These are phyloP conservation scores for Lippia alba DNA, from an alignment of 305 asterid species.

Conservation along the genomic window DNA sequence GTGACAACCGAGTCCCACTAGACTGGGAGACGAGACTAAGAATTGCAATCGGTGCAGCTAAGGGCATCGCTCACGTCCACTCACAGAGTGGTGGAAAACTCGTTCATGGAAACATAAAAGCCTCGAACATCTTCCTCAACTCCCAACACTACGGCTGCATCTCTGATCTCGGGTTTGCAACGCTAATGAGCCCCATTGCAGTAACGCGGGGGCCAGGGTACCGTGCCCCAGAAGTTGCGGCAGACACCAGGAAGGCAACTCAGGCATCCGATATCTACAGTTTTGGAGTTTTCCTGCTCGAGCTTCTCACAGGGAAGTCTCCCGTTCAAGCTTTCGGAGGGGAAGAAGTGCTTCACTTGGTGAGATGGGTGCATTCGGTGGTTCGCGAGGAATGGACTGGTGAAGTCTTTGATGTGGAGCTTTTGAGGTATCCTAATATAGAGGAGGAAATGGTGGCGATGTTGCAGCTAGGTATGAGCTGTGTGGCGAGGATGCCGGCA, in stretches of 20 bases:
- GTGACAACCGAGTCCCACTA: slow-evolving; percentile 45
- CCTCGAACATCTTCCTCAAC: slow-evolving; percentile 51
- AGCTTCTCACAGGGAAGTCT: slow-evolving; percentile 47
- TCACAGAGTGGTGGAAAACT: slow-evolving; percentile 46
- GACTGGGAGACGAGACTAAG: slow-evolving; percentile 64
- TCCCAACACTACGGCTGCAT: slow-evolving; percentile 38
- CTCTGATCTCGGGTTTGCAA: slow-evolving; percentile 49
- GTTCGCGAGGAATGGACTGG: slow-evolving; percentile 56
- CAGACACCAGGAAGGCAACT: slow-evolving; percentile 40
- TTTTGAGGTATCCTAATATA: slow-evolving; percentile 48
- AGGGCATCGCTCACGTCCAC: slow-evolving; percentile 56
- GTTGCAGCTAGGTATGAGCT: slow-evolving; percentile 50
- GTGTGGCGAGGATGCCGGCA: slow-evolving; percentile 42
- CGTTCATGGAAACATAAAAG: slow-evolving; percentile 52
- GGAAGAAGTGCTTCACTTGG: slow-evolving; percentile 43
- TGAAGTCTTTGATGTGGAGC: slow-evolving; percentile 52
- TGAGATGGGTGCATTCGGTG: slow-evolving; percentile 46
- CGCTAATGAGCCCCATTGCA: slow-evolving; percentile 36
- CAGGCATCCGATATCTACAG: slow-evolving; percentile 52
- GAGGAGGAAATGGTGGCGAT: slow-evolving; percentile 56
- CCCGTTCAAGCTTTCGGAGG: slow-evolving; percentile 36
- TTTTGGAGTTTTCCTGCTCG: slow-evolving; percentile 48
- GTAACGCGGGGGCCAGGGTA: slow-evolving; percentile 36
- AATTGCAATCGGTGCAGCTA: slow-evolving; percentile 62
- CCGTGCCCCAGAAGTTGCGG: slow-evolving; percentile 47